Conservation (phyloP, 73 alveolate genomes). For the Strombidium stylifer region DNA sequence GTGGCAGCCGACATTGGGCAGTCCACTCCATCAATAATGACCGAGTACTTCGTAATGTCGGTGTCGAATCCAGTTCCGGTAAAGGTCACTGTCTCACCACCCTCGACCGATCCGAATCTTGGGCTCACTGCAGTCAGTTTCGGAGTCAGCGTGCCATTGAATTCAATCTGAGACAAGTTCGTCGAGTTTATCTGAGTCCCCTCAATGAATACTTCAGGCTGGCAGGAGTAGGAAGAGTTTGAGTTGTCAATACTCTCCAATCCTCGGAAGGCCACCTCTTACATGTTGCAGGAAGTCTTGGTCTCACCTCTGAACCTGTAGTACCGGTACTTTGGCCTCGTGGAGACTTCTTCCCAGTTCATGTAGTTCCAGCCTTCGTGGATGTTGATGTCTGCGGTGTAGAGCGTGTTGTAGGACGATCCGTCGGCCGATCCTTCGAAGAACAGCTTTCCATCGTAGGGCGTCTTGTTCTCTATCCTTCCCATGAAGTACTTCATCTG, state of each 20-base stretch:
- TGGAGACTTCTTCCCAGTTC: neutral
- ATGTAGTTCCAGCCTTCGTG: constrained; percentile 40
- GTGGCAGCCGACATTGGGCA: constrained; percentile 27
- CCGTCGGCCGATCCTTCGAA: constrained; percentile 19
- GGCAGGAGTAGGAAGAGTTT: neutral
- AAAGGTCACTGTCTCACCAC: constrained; percentile 41
- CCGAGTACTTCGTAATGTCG: constrained; percentile 17
- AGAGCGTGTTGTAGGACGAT: neutral
- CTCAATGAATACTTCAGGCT: neutral
- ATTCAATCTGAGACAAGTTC: constrained; percentile 3
- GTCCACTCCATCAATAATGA: constrained; percentile 61
- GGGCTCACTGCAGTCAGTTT: constrained; percentile 1
- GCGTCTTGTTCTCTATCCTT: neutral
- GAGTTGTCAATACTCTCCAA: constrained; percentile 3
- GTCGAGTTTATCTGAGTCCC: neutral
- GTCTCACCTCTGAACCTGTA: constrained; percentile 19
- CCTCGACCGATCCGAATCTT: constrained; percentile 14
- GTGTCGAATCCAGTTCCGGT: constrained; percentile 37
- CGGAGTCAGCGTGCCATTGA: neutral
- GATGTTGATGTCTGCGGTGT: constrained; percentile 21
- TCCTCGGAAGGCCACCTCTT: constrained; percentile 20
- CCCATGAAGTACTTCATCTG: constrained; percentile 32
- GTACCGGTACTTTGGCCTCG: constrained; percentile 25
- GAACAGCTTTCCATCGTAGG: neutral
- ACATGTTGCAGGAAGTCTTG: constrained; percentile 8